These are phyloP conservation scores for Filobasidium uniguttulatum DNA, from an alignment of 1,284 basidiomycete genomes.

Conservation along the genomic window DNA sequence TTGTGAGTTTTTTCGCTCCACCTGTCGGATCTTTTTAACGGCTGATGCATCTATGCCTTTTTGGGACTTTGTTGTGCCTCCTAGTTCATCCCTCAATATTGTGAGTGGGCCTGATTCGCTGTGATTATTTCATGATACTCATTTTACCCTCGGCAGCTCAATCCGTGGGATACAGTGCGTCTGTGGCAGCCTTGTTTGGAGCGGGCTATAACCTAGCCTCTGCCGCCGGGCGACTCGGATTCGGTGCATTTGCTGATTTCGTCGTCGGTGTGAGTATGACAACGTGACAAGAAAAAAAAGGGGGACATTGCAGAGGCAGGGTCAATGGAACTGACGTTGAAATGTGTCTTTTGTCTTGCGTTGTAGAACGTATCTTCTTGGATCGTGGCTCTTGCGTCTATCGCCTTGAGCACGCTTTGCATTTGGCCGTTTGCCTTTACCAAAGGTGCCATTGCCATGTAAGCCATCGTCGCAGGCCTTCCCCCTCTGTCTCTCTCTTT, in stretches of 20 bases:
- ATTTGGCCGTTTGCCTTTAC: slow-evolving; percentile 15
- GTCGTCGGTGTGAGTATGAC: slow-evolving; percentile 13
- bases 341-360: neutral
- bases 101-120: neutral
- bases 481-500: neutral
- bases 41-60: neutral
- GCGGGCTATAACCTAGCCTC: slow-evolving; percentile 17
- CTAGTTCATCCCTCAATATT: slow-evolving; percentile 17
- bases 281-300: no score
- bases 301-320: no score
- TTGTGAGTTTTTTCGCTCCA: slow-evolving; percentile 4
- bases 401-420: slow-evolving; percentile 14
- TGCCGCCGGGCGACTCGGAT: slow-evolving; percentile 14
- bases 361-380: slow-evolving; percentile 14
- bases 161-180: slow-evolving; percentile 14
- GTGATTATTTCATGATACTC: no score
- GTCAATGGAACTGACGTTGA: no score
- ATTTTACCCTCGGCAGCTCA: neutral
- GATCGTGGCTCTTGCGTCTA: slow-evolving; percentile 8
- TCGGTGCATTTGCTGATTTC: slow-evolving; percentile 15
- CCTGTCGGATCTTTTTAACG: no score
- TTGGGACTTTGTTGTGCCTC: neutral
- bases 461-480: neutral
- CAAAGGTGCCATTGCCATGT: slow-evolving; percentile 12
- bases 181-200: slow-evolving; percentile 14